Evolutionary conservation across 768 basidiomycete genomes (phyloP).

Genomic region (Pleurotus citrinopileatus): DNA sequence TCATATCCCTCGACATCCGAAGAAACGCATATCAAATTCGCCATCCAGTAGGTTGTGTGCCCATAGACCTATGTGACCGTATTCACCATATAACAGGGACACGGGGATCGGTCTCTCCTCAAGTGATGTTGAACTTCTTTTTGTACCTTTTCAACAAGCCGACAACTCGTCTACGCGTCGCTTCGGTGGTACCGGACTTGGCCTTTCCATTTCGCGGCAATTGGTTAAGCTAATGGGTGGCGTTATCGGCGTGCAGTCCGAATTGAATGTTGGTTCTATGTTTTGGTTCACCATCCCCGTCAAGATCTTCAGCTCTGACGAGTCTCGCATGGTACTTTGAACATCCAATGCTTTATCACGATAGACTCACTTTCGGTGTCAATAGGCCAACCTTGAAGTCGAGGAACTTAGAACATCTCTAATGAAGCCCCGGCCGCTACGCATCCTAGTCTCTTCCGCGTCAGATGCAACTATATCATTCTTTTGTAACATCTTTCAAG

Average conservation of each 20-base stretch:
- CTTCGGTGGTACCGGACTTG: conserved; percentile 77
- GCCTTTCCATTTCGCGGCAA: conserved; percentile 71
- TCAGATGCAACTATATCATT: conserved; percentile 57
- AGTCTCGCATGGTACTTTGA: conserved; percentile 49
- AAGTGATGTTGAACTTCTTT: conserved; percentile 64
- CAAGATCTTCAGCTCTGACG: conserved; percentile 50
- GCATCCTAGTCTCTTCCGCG: conserved; percentile 54
- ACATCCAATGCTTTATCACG: background rate
- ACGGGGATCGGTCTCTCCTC: conserved; percentile 70
- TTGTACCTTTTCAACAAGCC: conserved; percentile 76
- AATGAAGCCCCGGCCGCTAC: conserved; percentile 41
- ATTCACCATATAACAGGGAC: conserved; percentile 44
- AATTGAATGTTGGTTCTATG: conserved; percentile 58
- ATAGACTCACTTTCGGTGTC: conserved; percentile 7
- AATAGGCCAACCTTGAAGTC: conserved; percentile 45
- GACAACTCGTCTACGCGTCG: conserved; percentile 76
- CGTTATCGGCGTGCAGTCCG: conserved; percentile 66
- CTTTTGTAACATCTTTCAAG: conserved; percentile 53
- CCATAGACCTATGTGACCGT: too few relatives aligned
- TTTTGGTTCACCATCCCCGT: conserved; percentile 79
- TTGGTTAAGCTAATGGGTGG: conserved; percentile 77
- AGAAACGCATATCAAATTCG: conserved; percentile 58
- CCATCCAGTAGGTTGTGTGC: conserved; percentile 59
- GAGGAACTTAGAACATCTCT: conserved; percentile 44
- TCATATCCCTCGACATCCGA: conserved; percentile 35